A percentile compares a stretch with the other conserved stretches of the same genome.
These are phyloP conservation scores for Zhuliangozyma parablackwelliae DNA, from an alignment of 1,139 yeast genomes.

Conservation along the genomic window DNA sequence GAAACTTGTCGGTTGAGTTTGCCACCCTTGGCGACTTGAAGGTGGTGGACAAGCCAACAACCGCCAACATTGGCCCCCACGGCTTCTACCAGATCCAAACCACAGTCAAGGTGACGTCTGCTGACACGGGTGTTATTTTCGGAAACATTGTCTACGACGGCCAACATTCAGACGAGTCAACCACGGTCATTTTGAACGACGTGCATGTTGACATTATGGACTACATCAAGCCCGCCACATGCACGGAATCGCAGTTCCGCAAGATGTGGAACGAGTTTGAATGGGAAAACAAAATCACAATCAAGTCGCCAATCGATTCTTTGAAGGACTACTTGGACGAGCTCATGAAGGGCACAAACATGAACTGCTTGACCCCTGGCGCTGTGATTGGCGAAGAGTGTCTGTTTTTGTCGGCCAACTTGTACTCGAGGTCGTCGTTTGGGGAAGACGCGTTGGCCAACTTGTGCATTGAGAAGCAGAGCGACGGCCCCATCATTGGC, in stretches of 20 bases:
- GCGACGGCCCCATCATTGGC: conserved; percentile 77
- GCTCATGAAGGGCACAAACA: conserved; percentile 80
- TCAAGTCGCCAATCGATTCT: conserved; percentile 64
- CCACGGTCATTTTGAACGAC: conserved; percentile 88
- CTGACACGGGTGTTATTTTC: conserved; percentile 95
- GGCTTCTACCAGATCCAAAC: conserved; percentile 89
- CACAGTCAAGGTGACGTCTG: conserved; percentile 91
- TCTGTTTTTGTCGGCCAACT: conserved; percentile 88
- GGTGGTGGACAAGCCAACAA: conserved; percentile 87
- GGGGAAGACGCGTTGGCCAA: conserved; percentile 98
- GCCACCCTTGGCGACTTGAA: conserved; percentile 95
- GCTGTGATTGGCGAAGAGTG: conserved; percentile 85
- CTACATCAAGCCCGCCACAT: conserved; percentile 90
- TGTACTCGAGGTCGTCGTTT: conserved; percentile 88
- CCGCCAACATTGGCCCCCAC: conserved; percentile 94
- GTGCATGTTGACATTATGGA: conserved; percentile 97
- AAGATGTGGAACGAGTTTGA: conserved; percentile 99
- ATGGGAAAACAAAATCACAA: conserved; percentile 98
- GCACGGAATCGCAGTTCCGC: conserved; percentile 88
- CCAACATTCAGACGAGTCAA: conserved; percentile 84
- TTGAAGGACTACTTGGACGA: conserved; percentile 77
- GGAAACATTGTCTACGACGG: conserved; percentile 98
- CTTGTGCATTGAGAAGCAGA: conserved; percentile 81
- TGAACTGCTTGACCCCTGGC: conserved; percentile 91
- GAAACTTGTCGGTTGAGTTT: conserved; percentile 90